Percentiles rank a stretch among this genome's conserved stretches.
Evolutionary conservation across 2,329 filamentous ascomycete genomes (phyloP).

Genomic region (Grosmannia huntii): DNA sequence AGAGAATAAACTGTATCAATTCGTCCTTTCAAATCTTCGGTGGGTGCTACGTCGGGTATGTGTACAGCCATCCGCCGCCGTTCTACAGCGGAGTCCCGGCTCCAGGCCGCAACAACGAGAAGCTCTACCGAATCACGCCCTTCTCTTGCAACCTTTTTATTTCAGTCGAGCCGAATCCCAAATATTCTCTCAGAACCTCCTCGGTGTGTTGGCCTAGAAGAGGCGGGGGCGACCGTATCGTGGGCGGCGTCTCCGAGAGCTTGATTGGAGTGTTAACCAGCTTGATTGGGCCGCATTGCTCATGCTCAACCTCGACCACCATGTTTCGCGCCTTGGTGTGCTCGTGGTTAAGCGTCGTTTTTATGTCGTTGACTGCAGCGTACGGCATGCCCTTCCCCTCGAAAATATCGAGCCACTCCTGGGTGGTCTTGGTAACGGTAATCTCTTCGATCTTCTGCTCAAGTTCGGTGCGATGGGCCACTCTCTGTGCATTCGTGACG

Average conservation of each 20-base stretch:
- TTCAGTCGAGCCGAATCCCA: slow-evolving; percentile 45
- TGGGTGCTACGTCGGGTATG: no score
- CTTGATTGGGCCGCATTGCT: slow-evolving; percentile 70
- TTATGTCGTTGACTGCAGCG: slow-evolving; percentile 82
- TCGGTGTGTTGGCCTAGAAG: slow-evolving; percentile 79
- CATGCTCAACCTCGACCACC: slow-evolving; percentile 80
- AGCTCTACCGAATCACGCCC: slow-evolving; percentile 48
- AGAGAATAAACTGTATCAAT: no score
- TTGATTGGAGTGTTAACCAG: slow-evolving; percentile 92
- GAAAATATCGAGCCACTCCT: slow-evolving; percentile 75
- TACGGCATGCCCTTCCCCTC: slow-evolving; percentile 93
- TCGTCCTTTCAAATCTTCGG: no score
- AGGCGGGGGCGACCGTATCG: slow-evolving; percentile 66
- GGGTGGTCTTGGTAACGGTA: slow-evolving; percentile 65
- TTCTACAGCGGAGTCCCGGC: no score
- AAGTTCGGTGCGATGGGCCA: slow-evolving; percentile 61
- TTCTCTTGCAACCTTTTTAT: slow-evolving; percentile 50
- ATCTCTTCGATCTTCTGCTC: slow-evolving; percentile 67
- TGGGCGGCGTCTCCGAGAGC: slow-evolving; percentile 70
- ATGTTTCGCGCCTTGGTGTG: slow-evolving; percentile 79
- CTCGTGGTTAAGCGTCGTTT: slow-evolving; percentile 67
- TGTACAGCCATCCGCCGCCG: no score
- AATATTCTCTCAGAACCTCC: slow-evolving; percentile 53
- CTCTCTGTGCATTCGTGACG: slow-evolving; percentile 47
- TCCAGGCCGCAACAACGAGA: neutral